Evolutionary conservation across 2,329 filamentous ascomycete species (phyloP), one percentile per base, ranked within the genome.

Genomic region (Huntiella savannae): DNA sequence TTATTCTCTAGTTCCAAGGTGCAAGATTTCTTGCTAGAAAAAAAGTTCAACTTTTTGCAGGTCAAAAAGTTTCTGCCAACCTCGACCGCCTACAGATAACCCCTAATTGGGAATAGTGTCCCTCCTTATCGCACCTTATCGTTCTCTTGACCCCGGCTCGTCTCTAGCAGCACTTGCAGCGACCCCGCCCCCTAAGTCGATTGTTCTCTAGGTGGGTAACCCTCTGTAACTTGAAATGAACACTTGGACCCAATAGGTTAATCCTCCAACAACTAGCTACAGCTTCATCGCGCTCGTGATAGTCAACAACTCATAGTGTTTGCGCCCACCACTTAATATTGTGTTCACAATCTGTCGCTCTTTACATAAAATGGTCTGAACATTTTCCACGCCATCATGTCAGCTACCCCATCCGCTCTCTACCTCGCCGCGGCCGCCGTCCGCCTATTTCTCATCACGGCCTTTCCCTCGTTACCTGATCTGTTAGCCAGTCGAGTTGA

Each of bases 401-500:
- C 48, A 37, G 43, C 48, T 15, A 49, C 45, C 35, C 48, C 50
- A 44, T 41, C 47, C 44, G 43, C 48, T 56, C 71, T 95, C 49
- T 93, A 86, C 59, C 69, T 70, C 50, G 75, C 76, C 45, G 88
- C 87, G 49, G 79, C 82, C 47, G 71, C 78, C 52, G 68, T 96
- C 54, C 79, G 91, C 54, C 69, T 96, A 50, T 64, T 84, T 47
- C 73, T 96, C 45, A 87, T 86, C 59, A 68, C 78, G 49, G 69
- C 77, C 49, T 94, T 95, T 59, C 87, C 91, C 52, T 75, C 74
- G 34, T 69, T 98, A 36, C 83, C 88, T 45, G 78, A 86, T 59
- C 70, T 94, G 52, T 70, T 98, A 52, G 91, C 85, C 15, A 82
- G 81, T 53, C 81, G 91, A 58, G 91, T 95, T 56, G 91, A 98